A percentile compares a stretch with the other conserved stretches of the same genome.
phyloP scores from a whole-genome alignment of 441 rosid genomes.

The Aleurites moluccanus region DNA sequence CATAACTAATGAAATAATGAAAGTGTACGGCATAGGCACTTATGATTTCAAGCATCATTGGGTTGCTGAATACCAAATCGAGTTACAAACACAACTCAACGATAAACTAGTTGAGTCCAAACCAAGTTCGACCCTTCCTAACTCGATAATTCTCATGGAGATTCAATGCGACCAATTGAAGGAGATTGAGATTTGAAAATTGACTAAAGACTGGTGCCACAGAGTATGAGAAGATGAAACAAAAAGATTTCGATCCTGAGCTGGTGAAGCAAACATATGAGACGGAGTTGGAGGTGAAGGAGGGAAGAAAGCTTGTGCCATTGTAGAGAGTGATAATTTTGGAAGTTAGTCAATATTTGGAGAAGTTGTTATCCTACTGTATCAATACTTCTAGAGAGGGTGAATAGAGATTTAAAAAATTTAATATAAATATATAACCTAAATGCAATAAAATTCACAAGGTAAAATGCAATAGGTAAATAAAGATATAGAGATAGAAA shows the following conservation, averaged over 20 bases:
- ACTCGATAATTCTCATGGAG: conserved; percentile 83
- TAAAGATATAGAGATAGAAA: too few species aligned
- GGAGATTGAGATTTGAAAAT: conserved; percentile 69
- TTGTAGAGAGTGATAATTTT: conserved; percentile 92
- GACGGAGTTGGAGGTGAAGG: conserved; percentile 72
- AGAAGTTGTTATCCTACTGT: too few species aligned
- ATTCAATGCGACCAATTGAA: conserved; percentile 90
- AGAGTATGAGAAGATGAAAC: conserved; percentile 2
- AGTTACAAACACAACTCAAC: conserved; percentile 40
- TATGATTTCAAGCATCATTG: conserved; percentile 98
- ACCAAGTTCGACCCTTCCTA: conserved; percentile 61
- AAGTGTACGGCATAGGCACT: conserved; percentile 91
- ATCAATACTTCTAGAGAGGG: too few species aligned
- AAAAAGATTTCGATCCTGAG: conserved; percentile 60
- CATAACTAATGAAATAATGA: conserved; percentile 48
- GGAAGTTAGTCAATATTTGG: conserved; percentile 97
- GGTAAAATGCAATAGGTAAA: too few species aligned
- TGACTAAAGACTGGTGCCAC: conserved; percentile 60
- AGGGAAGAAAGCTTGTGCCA: conserved; percentile 82
- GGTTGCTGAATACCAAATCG: conserved; percentile 95
- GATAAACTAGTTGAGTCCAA: conserved; percentile 68
- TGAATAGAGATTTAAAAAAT: too few species aligned
- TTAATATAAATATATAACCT: too few species aligned
- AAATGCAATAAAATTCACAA: too few species aligned
- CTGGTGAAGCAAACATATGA: conserved; percentile 80